Conservation (phyloP, 306 rosid genomes). For the Delonix regia region DNA sequence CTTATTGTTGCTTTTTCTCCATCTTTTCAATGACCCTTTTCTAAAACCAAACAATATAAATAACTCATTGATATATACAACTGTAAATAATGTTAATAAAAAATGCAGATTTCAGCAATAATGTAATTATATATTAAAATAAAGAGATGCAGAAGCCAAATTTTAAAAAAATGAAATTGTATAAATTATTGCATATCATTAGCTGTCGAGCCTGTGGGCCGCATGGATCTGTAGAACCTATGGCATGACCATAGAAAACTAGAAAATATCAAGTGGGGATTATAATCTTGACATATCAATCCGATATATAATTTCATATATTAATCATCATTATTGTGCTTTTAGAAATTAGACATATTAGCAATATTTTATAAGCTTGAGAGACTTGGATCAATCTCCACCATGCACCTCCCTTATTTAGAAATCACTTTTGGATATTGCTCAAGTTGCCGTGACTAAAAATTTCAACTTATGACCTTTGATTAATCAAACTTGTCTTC, state of each 20-base stretch:
- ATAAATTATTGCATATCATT: constrained; percentile 40
- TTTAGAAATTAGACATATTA: not conserved
- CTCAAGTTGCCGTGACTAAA: not conserved
- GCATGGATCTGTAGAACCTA: constrained; percentile 27
- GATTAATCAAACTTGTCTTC: not conserved
- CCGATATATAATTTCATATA: constrained; percentile 4
- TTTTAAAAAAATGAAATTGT: not conserved
- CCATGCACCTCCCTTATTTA: not conserved
- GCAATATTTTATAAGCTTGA: constrained; percentile 4
- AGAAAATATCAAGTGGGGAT: constrained; percentile 13
- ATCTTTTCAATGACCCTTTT: constrained; percentile 27
- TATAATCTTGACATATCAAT: constrained; percentile 11
- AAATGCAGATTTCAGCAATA: not conserved
- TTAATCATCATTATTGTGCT: not conserved
- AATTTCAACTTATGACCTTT: not conserved
- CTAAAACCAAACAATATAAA: not conserved
- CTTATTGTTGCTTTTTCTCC: constrained; percentile 18
- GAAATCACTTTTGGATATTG: not conserved
- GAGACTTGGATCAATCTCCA: constrained; percentile 1
- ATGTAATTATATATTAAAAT: not conserved
- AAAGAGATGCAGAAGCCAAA: not conserved
- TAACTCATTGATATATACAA: not conserved
- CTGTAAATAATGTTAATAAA: not conserved
- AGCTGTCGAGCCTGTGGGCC: constrained; percentile 39
- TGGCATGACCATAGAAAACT: constrained; percentile 10